A percentile compares a stretch with the other conserved stretches of the same genome.
phyloP scores from a whole-genome alignment of 148 eudicot genomes.

The Bassia scoparia region DNA sequence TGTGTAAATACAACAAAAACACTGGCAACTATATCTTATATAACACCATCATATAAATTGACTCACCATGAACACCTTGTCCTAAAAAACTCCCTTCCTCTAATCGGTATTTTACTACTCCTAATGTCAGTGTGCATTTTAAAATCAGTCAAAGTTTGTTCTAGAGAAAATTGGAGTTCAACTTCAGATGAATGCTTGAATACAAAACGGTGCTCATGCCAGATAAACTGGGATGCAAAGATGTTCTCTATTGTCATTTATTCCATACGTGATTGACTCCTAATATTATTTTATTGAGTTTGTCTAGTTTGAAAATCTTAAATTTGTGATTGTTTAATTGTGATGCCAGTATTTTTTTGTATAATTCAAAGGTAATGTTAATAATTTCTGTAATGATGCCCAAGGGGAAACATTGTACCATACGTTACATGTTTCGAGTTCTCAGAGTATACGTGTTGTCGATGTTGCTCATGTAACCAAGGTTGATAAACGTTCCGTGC shows the following conservation, averaged over 20 bases:
- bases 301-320: too few relatives aligned
- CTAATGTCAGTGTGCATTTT: not conserved
- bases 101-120: too few relatives aligned
- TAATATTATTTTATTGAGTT: too few relatives aligned
- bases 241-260: too few relatives aligned
- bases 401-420: slow-evolving; percentile 72
- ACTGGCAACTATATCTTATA: not conserved
- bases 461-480: slow-evolving; percentile 63
- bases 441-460: slow-evolving; percentile 73
- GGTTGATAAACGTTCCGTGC: slow-evolving; percentile 68
- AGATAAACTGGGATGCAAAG: too few relatives aligned
- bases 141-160: not conserved
- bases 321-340: too few relatives aligned
- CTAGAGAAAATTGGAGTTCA: not conserved
- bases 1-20: not conserved
- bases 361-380: too few relatives aligned
- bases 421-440: slow-evolving; percentile 62
- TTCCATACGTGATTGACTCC: too few relatives aligned
- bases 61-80: not conserved
- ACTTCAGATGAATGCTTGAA: too few relatives aligned
- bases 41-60: not conserved
- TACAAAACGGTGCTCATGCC: too few relatives aligned
- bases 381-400: slow-evolving; percentile 52
- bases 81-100: not conserved
- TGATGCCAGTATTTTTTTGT: too few relatives aligned